Conservation (phyloP, 2,329 filamentous ascomycete species). For the Colletotrichum lentis region DNA sequence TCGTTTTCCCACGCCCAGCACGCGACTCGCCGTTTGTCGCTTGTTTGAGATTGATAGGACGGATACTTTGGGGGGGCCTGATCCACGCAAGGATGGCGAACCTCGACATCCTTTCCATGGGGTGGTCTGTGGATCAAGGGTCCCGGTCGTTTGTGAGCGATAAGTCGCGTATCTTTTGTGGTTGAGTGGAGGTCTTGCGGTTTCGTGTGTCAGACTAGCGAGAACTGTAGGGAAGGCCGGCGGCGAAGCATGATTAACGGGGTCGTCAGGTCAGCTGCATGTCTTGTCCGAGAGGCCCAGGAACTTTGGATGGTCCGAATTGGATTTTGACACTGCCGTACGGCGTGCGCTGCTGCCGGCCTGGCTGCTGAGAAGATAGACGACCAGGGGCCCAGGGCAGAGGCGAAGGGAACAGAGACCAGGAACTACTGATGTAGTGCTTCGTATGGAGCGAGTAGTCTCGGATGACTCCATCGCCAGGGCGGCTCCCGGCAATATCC, state of each 20-base stretch:
- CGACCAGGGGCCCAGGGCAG: no score
- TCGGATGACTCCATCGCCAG: constrained; percentile 56
- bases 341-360: constrained; percentile 39
- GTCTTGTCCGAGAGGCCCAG: constrained; percentile 18
- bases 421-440: neutral
- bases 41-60: constrained; percentile 64
- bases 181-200: constrained; percentile 37
- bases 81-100: constrained; percentile 51
- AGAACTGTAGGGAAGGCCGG: constrained; percentile 36
- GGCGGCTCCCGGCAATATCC: constrained; percentile 2
- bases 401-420: constrained; percentile 16
- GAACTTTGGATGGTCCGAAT: constrained; percentile 25
- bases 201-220: constrained; percentile 39
- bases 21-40: constrained; percentile 38
- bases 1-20: constrained; percentile 35
- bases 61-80: constrained; percentile 53
- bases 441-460: constrained; percentile 49
- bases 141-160: constrained; percentile 33
- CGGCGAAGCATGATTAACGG: constrained; percentile 38
- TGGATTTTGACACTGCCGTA: constrained; percentile 33
- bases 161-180: constrained; percentile 35
- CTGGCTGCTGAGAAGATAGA: constrained; percentile 27
- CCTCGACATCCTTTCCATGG: constrained; percentile 33
- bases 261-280: constrained; percentile 38
- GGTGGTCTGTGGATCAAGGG: constrained; percentile 41